phyloP scores from a whole-genome alignment of 2,329 filamentous ascomycete genomes.

The Hypoxylon sp. region DNA sequence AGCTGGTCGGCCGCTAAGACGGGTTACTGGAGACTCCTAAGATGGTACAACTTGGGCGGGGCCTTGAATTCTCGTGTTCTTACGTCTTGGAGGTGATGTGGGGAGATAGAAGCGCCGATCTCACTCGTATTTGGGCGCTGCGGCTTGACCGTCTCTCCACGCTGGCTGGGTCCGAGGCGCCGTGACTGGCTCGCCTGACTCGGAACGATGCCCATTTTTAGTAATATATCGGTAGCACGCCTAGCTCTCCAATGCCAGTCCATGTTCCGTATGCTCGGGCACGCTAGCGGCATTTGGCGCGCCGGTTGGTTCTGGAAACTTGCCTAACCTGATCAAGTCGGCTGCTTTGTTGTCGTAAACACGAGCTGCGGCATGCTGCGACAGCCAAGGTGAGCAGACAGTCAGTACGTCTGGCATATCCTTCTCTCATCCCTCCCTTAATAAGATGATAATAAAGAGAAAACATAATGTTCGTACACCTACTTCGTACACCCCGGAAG shows the following conservation, averaged over 20 bases:
- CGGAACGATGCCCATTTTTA: conserved; percentile 30
- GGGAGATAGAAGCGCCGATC: conserved; percentile 29
- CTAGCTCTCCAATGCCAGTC: conserved; percentile 11
- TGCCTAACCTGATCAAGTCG: conserved; percentile 16
- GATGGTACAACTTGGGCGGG: conserved; percentile 26
- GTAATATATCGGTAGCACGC: conserved; percentile 17
- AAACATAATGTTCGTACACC: neutral
- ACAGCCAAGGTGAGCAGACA: too few relatives aligned
- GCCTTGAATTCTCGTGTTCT: conserved; percentile 29
- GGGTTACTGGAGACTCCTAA: conserved; percentile 13
- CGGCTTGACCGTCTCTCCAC: conserved; percentile 18
- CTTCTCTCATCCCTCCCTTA: neutral
- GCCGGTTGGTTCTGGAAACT: conserved; percentile 26
- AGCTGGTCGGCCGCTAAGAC: neutral
- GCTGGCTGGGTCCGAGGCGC: conserved; percentile 17
- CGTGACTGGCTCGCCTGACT: conserved; percentile 27
- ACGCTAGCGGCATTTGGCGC: conserved; percentile 31
- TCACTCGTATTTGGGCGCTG: conserved; percentile 35
- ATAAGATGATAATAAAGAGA: neutral
- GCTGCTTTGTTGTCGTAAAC: neutral
- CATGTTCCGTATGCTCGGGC: conserved; percentile 21
- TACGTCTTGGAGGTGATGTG: conserved; percentile 22
- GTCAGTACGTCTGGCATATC: too few relatives aligned
- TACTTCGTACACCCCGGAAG: neutral
- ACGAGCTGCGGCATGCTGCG: neutral